Evolutionary conservation across 257 asterid genomes (phyloP), one percentile per base, ranked within the genome.

Genomic region (Fraxinus americana): DNA sequence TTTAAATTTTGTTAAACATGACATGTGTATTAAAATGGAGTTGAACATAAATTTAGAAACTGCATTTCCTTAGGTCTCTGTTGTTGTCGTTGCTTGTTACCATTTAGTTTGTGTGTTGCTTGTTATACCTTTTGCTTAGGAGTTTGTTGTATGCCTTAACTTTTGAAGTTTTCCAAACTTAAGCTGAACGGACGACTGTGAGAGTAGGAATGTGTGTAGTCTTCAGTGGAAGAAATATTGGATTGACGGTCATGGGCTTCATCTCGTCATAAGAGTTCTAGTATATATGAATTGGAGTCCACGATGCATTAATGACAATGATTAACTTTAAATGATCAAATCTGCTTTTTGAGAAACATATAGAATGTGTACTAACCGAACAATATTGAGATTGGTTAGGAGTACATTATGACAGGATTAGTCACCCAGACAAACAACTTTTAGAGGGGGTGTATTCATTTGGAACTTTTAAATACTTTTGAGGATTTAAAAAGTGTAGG

Each of bases 261-360:
- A 71, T 30, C 66, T 23, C 16, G 61, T 71, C 75, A 54, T 1
- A 7, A 9, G n/a, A 39, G 63, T 8, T 52, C 59, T 10, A 70
- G 27, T 38, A 36, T 39, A 29, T 19, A 57, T 32, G 35, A 41
- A 57, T 57, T 74, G 39, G 13, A 43, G 69, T 65, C 70, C 9
- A 4, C 17, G 16, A 52, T 43, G n/a, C 43, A 65, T 70, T 73
- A n/a, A n/a, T 17, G 27, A 71, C 72, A 21, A 17, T 17, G 61
- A 77, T 70, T 70, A 54, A 14, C 59, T 50, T 43, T 21, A 67
- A 67, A 30, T 67, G 71, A 39, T 36, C 75, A 43, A 36, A 32
- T n/a, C 21, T 39, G 41, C 52, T 27, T 25, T 39, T 21, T n/a
- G 72, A 52, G 38, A 59, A 57, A 74, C 25, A 38, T 69, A 54